A percentile compares a stretch with the other conserved stretches of the same genome.
These are phyloP conservation scores for Verticillium zaregamsianum DNA, from an alignment of 2,329 filamentous ascomycete genomes.

Conservation along the genomic window DNA sequence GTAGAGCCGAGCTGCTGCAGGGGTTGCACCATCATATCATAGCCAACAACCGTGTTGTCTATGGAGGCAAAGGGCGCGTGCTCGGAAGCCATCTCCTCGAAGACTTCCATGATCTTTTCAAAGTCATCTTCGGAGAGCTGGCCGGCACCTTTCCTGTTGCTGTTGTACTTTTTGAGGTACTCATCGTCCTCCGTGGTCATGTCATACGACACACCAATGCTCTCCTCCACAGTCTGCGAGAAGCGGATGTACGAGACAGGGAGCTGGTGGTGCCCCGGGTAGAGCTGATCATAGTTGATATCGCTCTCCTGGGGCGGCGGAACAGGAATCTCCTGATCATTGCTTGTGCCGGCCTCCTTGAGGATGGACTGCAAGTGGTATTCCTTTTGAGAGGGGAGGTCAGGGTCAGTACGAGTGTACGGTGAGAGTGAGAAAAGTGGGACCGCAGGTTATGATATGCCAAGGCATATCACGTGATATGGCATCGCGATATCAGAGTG, in stretches of 20 bases:
- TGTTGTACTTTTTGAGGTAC: conserved; percentile 81
- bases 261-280: conserved; percentile 73
- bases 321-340: conserved; percentile 60
- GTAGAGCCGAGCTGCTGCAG: conserved; percentile 48
- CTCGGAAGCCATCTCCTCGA: conserved; percentile 78
- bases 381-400: conserved; percentile 56
- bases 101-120: conserved; percentile 90
- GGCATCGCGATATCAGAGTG: conserved; percentile 44
- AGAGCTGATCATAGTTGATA: conserved; percentile 85
- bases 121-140: conserved; percentile 86
- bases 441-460: neutral
- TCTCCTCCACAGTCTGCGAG: conserved; percentile 97
- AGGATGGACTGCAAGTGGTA: conserved; percentile 87
- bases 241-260: conserved; percentile 95
- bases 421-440: conserved; percentile 8
- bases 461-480: conserved; percentile 34
- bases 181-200: conserved; percentile 88
- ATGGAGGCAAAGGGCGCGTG: conserved; percentile 87
- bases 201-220: conserved; percentile 84
- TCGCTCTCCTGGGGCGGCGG: conserved; percentile 60
- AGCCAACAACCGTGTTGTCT: conserved; percentile 79
- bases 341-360: conserved; percentile 49
- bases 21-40: conserved; percentile 70
- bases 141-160: conserved; percentile 59
- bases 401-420: conserved; percentile 22